A percentile compares a stretch with the other conserved stretches of the same genome.
These are phyloP conservation scores for Tothia fuscella DNA, from an alignment of 2,329 filamentous ascomycete genomes.

Conservation along the genomic window DNA sequence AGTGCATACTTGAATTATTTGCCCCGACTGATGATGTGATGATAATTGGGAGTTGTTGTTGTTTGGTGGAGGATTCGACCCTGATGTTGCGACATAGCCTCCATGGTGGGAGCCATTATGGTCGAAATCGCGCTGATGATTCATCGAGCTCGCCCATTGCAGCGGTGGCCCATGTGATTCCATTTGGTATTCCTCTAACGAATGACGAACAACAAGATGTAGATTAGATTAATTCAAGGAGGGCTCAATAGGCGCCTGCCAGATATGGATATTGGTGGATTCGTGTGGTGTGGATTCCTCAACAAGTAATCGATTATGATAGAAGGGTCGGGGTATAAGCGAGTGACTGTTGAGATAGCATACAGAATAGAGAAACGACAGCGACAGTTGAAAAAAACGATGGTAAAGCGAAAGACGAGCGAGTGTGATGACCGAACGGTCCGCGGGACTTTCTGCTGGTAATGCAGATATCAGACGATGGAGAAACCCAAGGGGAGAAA, in stretches of 20 bases:
- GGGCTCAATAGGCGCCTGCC: too few relatives aligned
- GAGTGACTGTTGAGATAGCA: background rate
- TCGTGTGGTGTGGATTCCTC: too few relatives aligned
- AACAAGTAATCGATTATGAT: too few relatives aligned
- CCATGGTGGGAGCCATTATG: background rate
- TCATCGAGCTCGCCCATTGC: too few relatives aligned
- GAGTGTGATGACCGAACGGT: slow-evolving; percentile 2
- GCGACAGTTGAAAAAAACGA: background rate
- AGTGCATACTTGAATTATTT: slow-evolving; percentile 6
- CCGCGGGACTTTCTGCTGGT: background rate
- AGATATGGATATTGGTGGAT: too few relatives aligned
- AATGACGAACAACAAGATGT: too few relatives aligned
- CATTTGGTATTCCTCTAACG: too few relatives aligned
- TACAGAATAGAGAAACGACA: background rate
- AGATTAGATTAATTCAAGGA: too few relatives aligned
- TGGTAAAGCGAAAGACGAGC: background rate
- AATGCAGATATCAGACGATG: background rate
- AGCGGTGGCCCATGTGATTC: too few relatives aligned
- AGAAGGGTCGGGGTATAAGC: slow-evolving; percentile 2
- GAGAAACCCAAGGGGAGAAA: background rate
- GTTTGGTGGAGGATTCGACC: too few relatives aligned
- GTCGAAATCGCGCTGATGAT: background rate
- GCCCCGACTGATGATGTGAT: background rate
- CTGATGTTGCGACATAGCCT: too few relatives aligned
- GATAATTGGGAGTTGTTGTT: background rate